Evolutionary conservation across 768 basidiomycete species (phyloP).

Genomic region (Suillus placidus): DNA sequence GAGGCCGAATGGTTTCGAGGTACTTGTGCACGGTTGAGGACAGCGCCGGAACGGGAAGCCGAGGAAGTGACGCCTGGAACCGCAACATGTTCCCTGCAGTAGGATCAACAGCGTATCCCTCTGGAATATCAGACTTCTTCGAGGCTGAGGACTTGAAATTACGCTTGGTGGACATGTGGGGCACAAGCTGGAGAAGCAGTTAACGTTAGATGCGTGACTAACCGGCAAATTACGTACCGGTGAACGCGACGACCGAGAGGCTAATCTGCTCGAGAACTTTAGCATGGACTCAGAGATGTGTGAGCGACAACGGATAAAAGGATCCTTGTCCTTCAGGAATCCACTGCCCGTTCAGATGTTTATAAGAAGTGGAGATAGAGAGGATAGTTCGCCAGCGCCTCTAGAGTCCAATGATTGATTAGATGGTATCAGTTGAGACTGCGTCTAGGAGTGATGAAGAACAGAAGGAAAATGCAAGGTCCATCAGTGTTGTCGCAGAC

Average conservation of each 20-base stretch:
- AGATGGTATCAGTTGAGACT: slow-evolving; percentile 2
- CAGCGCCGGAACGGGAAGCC: slow-evolving; percentile 83
- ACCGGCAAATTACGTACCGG: slow-evolving; percentile 16
- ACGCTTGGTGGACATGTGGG: slow-evolving; percentile 35
- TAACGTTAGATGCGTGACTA: background rate
- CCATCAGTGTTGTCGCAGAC: background rate
- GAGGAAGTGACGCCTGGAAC: slow-evolving; percentile 71
- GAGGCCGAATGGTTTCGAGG: slow-evolving; percentile 81
- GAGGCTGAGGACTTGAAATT: slow-evolving; percentile 34
- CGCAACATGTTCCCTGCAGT: slow-evolving; percentile 70
- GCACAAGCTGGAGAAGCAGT: slow-evolving; percentile 13
- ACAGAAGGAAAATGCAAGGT: background rate
- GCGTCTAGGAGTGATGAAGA: slow-evolving; percentile 5
- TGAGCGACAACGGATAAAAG: slow-evolving; percentile 11
- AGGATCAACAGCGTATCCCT: slow-evolving; percentile 56
- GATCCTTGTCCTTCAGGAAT: slow-evolving; percentile 10
- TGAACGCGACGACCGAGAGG: slow-evolving; percentile 19
- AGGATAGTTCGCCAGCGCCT: slow-evolving; percentile 10
- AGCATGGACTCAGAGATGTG: slow-evolving; percentile 19
- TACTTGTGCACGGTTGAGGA: slow-evolving; percentile 86
- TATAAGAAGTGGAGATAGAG: slow-evolving; percentile 22
- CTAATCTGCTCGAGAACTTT: slow-evolving; percentile 20
- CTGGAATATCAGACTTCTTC: slow-evolving; percentile 38
- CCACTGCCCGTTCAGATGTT: slow-evolving; percentile 11
- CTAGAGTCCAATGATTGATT: background rate